phyloP scores from a whole-genome alignment of 108 stramenopile genomes.

The Aurantiochytrium sp. region DNA sequence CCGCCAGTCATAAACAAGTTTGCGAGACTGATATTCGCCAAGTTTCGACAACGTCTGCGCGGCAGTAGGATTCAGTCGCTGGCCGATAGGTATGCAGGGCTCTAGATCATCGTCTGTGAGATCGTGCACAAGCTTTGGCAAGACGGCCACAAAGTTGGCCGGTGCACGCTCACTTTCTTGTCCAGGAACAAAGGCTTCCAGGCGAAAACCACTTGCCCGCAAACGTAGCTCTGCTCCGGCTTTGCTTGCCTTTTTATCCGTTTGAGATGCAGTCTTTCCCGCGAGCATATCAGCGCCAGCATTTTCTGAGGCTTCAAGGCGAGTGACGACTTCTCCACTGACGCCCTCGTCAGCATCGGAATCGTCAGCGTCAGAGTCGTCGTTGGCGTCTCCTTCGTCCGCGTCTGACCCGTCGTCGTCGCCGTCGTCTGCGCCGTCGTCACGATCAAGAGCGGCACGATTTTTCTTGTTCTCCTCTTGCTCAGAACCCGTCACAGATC shows the following conservation, averaged over 20 bases:
- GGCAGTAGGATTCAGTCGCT: not conserved
- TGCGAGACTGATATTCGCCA: not conserved
- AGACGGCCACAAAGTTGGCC: not conserved
- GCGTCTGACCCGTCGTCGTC: not conserved
- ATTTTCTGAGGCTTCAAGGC: not conserved
- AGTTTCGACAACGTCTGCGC: not conserved
- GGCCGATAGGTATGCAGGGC: not conserved
- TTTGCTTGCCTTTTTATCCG: not conserved
- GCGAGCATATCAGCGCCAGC: not conserved
- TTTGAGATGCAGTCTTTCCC: not conserved
- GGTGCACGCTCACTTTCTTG: not conserved
- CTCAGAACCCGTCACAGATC: too few relatives aligned
- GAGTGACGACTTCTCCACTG: not conserved
- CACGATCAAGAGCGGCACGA: not conserved
- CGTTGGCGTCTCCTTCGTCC: not conserved
- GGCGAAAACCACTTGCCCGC: not conserved
- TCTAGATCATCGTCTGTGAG: not conserved
- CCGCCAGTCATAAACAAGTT: not conserved
- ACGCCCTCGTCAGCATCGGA: not conserved
- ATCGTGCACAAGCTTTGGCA: not conserved
- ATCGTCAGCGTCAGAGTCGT: conserved; percentile 10
- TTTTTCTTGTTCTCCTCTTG: too few relatives aligned
- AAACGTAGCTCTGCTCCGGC: too few relatives aligned
- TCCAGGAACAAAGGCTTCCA: not conserved
- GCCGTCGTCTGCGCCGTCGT: not conserved